Evolutionary conservation across 2,329 filamentous ascomycete species (phyloP), one percentile per base, ranked within the genome.

Genomic region (Orbilia quercus): DNA sequence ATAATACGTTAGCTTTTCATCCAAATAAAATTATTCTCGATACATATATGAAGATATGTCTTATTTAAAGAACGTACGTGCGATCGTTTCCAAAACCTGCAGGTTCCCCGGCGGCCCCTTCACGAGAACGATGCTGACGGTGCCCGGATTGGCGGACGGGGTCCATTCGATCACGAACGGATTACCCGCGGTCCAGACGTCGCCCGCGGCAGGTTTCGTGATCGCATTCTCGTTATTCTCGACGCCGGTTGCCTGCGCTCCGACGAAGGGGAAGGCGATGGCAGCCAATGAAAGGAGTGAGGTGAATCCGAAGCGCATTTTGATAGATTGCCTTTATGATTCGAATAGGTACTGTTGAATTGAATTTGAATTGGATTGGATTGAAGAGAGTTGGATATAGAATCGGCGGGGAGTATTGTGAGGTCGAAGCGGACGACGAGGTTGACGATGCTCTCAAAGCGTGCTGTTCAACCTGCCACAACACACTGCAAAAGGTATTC

Each of bases 21-120:
- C 14, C 34, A 23, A 7, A 28, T 14, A 25, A 6, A 23, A 12
- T 57, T 44, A 16, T 23, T 18, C 4, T 40, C 14, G 1, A 42
- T n/a, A n/a, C n/a, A n/a, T n/a, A n/a, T n/a, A n/a, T n/a, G n/a
- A n/a, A n/a, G n/a, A n/a, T n/a, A n/a, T n/a, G n/a, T n/a, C n/a
- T n/a, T n/a, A n/a, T n/a, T n/a, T n/a, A n/a, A n/a, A n/a, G n/a
- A 31, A 73, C 69, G 11, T 73, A 73, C 69, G 69, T 47, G 54
- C 69, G 20, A 73, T 65, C 1, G 69, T 73, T 1, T 66, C 60
- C 12, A 73, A 16, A 20, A 62, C 54, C 38, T 73, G 54, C 38
- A 65, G n/a, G 36, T 55, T 51, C 31, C 51, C 47, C 25, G 51
- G 60, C 22, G 53, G 44, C 0, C 69, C 60, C 31, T 73, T 66